Evolutionary conservation across 108 stramenopile genomes (phyloP).

Genomic region (Nitzschia inconspicua): DNA sequence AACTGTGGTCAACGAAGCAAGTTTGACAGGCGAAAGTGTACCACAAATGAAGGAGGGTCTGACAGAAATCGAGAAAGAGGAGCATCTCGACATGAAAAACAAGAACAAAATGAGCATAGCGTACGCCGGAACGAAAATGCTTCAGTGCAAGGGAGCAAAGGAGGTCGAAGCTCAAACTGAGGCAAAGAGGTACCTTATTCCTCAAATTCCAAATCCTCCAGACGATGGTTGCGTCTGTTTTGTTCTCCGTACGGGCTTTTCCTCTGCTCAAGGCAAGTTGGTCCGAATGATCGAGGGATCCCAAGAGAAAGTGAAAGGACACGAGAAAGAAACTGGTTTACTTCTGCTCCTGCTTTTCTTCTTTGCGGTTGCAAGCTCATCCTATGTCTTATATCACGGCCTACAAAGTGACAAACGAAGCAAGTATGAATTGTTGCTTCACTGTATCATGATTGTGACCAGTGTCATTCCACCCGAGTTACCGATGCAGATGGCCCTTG

Average conservation of each 20-base stretch:
- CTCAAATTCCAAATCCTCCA: constrained; percentile 71
- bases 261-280: constrained; percentile 95
- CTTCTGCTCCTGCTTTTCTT: constrained; percentile 88
- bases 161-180: constrained; percentile 43
- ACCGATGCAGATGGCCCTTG: constrained; percentile 98
- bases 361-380: constrained; percentile 91
- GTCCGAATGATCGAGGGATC: constrained; percentile 98
- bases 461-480: constrained; percentile 96
- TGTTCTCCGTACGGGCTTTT: constrained; percentile 95
- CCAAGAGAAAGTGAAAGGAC: constrained; percentile 94
- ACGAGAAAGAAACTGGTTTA: constrained; percentile 88
- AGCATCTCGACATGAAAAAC: constrained; percentile 68
- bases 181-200: constrained; percentile 24
- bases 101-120: constrained; percentile 90
- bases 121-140: constrained; percentile 95
- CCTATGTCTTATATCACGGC: constrained; percentile 92
- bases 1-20: constrained; percentile 94
- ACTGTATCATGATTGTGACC: constrained; percentile 95
- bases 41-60: constrained; percentile 98
- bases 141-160: constrained; percentile 78
- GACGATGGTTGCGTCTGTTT: constrained; percentile 91
- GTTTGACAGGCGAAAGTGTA: constrained; percentile 92
- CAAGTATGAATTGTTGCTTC: constrained; percentile 90
- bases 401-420: constrained; percentile 82
- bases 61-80: constrained; percentile 51